Percentiles rank a stretch among this genome's conserved stretches.
Conservation (phyloP, 192 early-diverging fungal genomes). For the Entomortierella beljakovae region DNA sequence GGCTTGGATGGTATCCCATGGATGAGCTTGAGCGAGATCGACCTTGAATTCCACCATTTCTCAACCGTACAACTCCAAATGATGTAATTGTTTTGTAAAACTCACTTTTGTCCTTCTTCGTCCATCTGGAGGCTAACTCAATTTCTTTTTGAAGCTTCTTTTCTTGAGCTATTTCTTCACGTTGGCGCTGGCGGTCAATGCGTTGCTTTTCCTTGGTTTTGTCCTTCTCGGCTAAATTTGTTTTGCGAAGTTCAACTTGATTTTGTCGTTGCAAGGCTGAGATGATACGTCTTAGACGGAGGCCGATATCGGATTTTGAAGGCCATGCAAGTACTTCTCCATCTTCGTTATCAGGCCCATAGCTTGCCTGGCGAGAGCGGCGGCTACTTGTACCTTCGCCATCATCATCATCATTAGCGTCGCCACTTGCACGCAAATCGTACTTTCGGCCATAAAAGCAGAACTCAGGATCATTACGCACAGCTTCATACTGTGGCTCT, state of each 20-base stretch:
- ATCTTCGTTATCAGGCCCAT: slow-evolving; percentile 16
- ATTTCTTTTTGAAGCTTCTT: slow-evolving; percentile 54
- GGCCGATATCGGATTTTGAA: slow-evolving; percentile 71
- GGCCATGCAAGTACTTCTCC: slow-evolving; percentile 66
- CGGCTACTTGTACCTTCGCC: slow-evolving; percentile 36
- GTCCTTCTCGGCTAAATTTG: slow-evolving; percentile 57
- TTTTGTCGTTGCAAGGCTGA: slow-evolving; percentile 65
- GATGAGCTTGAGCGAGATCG: slow-evolving; percentile 29
- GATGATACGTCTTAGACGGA: slow-evolving; percentile 68
- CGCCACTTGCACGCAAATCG: slow-evolving; percentile 47
- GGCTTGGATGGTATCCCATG: slow-evolving; percentile 36
- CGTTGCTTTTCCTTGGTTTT: slow-evolving; percentile 51
- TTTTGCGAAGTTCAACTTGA: slow-evolving; percentile 58
- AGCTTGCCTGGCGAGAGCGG: slow-evolving; percentile 42
- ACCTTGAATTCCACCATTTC: slow-evolving; percentile 22
- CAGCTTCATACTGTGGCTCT: slow-evolving; percentile 54
- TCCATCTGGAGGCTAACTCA: slow-evolving; percentile 61
- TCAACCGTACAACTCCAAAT: slow-evolving; percentile 62
- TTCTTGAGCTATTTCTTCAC: slow-evolving; percentile 56
- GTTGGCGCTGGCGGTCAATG: slow-evolving; percentile 54
- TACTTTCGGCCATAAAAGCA: slow-evolving; percentile 66
- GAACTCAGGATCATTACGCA: slow-evolving; percentile 66
- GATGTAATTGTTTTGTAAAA: slow-evolving; percentile 67
- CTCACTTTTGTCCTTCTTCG: slow-evolving; percentile 64
- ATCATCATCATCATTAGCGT: slow-evolving; percentile 54